Base-by-base conservation (phyloP, 2,329 filamentous ascomycete genomes). In the Alternaria sp. region DNA sequence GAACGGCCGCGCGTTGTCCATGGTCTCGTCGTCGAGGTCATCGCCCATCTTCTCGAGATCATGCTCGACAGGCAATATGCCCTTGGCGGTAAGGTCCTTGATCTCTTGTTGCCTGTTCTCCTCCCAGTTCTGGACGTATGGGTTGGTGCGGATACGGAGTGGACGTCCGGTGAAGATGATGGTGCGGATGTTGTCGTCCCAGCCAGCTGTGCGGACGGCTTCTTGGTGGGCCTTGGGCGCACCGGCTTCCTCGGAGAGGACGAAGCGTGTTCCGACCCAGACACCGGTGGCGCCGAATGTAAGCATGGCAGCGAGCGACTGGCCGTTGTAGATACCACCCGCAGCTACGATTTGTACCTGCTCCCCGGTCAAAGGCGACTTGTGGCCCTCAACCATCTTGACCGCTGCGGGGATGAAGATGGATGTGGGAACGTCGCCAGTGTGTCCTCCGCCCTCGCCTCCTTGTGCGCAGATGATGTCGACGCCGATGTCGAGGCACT, bases 391-490 rank as follows among this genome's bases (percentile, higher is more conserved):
- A 84, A 88, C 90, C 73, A 94, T 86, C 74, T 95, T 89, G 74
- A 93, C 94, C 64, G 97, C 93, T 61, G 94, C 91, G 58, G 96
- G 96, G 80, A 98, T 98, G 68, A 99, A 90, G 71, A 99, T 84
- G 2, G 93, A 89, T 26, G 95, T 98, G 69, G 96, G 93, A 43
- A 97, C 91, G 81, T 97, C 92, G 76, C 96, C 96, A 13, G 93
- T 97, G 86, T 97, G 94, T 71, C 96, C 96, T 80, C 96, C 96
- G 69, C 96, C 96, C 85, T 99, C 96, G 74, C 96, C 95, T 79
- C 96, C 96, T 85, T 99, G 96, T 56, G 96, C 96, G 85, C 95
- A 98, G 85, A 99, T 98, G 76, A 99, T 91, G 83, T 99, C 96
- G 73, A 90, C 93, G 70, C 94, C 96, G 62, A 79, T 88, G 54